phyloP scores from a whole-genome alignment of 768 basidiomycete species.

The Tricholoma bakamatsutake region DNA sequence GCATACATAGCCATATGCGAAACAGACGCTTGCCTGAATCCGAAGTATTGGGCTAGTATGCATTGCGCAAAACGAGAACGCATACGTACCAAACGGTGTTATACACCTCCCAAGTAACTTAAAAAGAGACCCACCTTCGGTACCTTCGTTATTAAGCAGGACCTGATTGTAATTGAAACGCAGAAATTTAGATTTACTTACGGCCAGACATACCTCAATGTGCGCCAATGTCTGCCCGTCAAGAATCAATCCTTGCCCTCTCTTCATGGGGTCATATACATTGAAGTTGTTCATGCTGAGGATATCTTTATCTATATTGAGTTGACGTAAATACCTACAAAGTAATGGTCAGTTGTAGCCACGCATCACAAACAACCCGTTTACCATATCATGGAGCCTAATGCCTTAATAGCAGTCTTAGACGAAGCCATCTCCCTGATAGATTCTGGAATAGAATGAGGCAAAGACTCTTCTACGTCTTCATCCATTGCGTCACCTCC shows the following conservation, averaged over 20 bases:
- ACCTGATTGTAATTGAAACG: conserved; percentile 39
- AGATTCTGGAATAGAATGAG: conserved; percentile 52
- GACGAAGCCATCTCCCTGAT: conserved; percentile 70
- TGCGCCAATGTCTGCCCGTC: conserved; percentile 96
- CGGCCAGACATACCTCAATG: conserved; percentile 60
- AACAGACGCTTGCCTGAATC: conserved; percentile 84
- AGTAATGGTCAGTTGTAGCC: conserved; percentile 16
- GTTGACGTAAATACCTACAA: conserved; percentile 74
- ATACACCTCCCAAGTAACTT: conserved; percentile 77
- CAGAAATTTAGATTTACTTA: not conserved
- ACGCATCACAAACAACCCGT: conserved; percentile 11
- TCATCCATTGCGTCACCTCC: conserved; percentile 41
- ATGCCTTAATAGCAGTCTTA: conserved; percentile 67
- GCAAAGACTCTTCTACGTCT: conserved; percentile 34
- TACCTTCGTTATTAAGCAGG: conserved; percentile 89
- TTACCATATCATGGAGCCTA: conserved; percentile 91
- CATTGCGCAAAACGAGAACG: not conserved
- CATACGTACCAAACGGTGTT: conserved; percentile 79
- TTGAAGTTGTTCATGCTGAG: conserved; percentile 97
- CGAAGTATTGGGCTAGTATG: conserved; percentile 6
- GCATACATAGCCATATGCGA: conserved; percentile 95
- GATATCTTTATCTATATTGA: conserved; percentile 95
- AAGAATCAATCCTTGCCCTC: conserved; percentile 77
- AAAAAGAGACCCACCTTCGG: conserved; percentile 83
- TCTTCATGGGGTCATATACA: conserved; percentile 91